phyloP scores from a whole-genome alignment of 768 basidiomycete genomes.

The Lyophyllum semitale region DNA sequence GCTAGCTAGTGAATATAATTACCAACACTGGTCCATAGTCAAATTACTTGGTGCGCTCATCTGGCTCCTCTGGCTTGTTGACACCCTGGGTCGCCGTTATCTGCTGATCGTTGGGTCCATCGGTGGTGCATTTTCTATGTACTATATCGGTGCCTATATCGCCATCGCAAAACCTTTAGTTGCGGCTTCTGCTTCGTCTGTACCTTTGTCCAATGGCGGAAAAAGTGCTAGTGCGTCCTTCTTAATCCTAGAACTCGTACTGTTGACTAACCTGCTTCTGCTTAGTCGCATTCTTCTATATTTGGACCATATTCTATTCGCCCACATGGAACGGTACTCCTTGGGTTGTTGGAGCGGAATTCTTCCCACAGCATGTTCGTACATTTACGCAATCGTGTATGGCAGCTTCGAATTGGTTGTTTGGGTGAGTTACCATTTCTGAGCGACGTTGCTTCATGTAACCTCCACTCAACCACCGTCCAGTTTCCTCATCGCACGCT shows the following conservation, averaged over 20 bases:
- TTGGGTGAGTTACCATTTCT: conserved; percentile 17
- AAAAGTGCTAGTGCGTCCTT: conserved; percentile 30
- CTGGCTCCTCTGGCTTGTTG: conserved; percentile 43
- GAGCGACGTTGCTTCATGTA: background rate
- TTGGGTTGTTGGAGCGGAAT: conserved; percentile 46
- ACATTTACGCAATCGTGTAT: conserved; percentile 39
- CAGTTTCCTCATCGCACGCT: conserved; percentile 36
- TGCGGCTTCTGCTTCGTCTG: conserved; percentile 2
- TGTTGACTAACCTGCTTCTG: background rate
- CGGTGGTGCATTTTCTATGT: conserved; percentile 41
- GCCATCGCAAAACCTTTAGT: conserved; percentile 33
- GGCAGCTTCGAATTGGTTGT: conserved; percentile 39
- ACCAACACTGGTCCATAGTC: conserved; percentile 16
- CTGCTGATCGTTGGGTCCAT: conserved; percentile 43
- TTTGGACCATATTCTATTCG: conserved; percentile 39
- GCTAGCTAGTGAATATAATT: background rate
- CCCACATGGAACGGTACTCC: conserved; percentile 48
- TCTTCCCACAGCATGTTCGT: conserved; percentile 43
- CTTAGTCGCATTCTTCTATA: conserved; percentile 35
- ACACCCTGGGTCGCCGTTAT: conserved; percentile 41
- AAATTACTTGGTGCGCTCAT: conserved; percentile 38
- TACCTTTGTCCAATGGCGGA: conserved; percentile 24
- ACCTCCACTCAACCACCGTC: background rate
- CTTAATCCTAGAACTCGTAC: background rate
- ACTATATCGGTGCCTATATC: conserved; percentile 47